Percentiles rank a stretch among this genome's conserved stretches.
Conservation (phyloP, 2,329 filamentous ascomycete genomes). For the Xylaria polymorpha region DNA sequence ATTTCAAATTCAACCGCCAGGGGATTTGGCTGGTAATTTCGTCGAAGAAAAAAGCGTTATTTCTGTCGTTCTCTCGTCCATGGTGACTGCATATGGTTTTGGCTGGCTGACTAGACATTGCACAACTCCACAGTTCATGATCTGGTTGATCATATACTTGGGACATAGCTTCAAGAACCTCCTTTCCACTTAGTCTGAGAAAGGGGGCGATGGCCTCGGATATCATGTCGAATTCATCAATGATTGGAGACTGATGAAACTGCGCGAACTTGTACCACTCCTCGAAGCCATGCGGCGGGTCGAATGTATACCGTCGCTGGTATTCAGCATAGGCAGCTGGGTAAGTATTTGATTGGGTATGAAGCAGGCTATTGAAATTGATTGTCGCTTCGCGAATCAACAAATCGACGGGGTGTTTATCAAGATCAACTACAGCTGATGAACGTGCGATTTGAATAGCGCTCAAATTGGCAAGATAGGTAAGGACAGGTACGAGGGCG, state of each 20-base stretch:
- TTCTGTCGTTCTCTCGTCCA: constrained; percentile 50
- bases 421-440: constrained; percentile 15
- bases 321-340: constrained; percentile 56
- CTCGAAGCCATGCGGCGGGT: constrained; percentile 60
- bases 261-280: constrained; percentile 59
- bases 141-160: constrained; percentile 40
- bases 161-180: constrained; percentile 49
- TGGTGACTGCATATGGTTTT: constrained; percentile 52
- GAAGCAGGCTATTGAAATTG: constrained; percentile 49
- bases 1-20: constrained; percentile 53
- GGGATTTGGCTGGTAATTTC: constrained; percentile 46
- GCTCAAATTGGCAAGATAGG: constrained; percentile 48
- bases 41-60: constrained; percentile 51
- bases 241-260: constrained; percentile 56
- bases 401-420: constrained; percentile 53
- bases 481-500: constrained; percentile 47
- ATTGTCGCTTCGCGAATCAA: constrained; percentile 47
- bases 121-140: constrained; percentile 55
- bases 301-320: constrained; percentile 54
- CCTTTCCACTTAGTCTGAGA: constrained; percentile 52
- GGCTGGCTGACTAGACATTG: constrained; percentile 43
- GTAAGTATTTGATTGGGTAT: constrained; percentile 55
- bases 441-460: constrained; percentile 42
- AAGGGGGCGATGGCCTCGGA: constrained; percentile 56
- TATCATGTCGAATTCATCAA: constrained; percentile 63